These are phyloP conservation scores for Delonix regia DNA, from an alignment of 306 rosid genomes.

Conservation along the genomic window DNA sequence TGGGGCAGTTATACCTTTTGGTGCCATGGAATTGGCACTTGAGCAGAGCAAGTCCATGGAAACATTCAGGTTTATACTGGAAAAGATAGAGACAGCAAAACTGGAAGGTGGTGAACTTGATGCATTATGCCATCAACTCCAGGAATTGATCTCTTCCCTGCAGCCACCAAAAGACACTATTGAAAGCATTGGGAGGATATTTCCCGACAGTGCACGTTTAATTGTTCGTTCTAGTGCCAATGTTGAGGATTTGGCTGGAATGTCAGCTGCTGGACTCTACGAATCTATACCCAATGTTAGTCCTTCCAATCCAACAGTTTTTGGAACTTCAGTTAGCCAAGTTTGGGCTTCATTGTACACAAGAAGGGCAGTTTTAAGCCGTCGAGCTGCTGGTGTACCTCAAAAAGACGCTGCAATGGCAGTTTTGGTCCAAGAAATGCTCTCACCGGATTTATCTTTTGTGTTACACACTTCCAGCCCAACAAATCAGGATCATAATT, in stretches of 20 bases:
- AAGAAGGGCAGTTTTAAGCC: conserved; percentile 86
- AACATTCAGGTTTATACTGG: conserved; percentile 64
- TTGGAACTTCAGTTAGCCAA: conserved; percentile 66
- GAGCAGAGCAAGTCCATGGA: conserved; percentile 63
- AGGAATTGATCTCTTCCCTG: conserved; percentile 73
- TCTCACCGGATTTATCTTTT: conserved; percentile 91
- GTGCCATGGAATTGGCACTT: conserved; percentile 85
- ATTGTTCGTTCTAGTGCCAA: conserved; percentile 97
- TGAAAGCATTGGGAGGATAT: conserved; percentile 65
- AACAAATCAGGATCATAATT: conserved; percentile 67
- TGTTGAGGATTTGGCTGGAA: conserved; percentile 95
- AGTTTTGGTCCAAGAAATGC: conserved; percentile 91
- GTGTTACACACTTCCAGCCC: conserved; percentile 87
- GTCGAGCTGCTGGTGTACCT: conserved; percentile 80
- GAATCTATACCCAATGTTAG: conserved; percentile 97
- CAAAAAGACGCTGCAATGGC: conserved; percentile 93
- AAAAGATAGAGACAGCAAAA: conserved; percentile 70
- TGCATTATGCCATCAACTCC: conserved; percentile 66
- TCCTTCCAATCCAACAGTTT: conserved; percentile 66
- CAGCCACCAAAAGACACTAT: conserved; percentile 61
- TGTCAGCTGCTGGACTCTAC: conserved; percentile 97
- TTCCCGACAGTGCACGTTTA: conserved; percentile 66
- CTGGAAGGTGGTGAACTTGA: conserved; percentile 78
- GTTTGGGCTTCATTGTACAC: conserved; percentile 97
- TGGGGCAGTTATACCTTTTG: conserved; percentile 94